Evolutionary conservation across 441 rosid genomes (phyloP), one percentile per base, ranked within the genome.

Genomic region (Pelargonium australe): DNA sequence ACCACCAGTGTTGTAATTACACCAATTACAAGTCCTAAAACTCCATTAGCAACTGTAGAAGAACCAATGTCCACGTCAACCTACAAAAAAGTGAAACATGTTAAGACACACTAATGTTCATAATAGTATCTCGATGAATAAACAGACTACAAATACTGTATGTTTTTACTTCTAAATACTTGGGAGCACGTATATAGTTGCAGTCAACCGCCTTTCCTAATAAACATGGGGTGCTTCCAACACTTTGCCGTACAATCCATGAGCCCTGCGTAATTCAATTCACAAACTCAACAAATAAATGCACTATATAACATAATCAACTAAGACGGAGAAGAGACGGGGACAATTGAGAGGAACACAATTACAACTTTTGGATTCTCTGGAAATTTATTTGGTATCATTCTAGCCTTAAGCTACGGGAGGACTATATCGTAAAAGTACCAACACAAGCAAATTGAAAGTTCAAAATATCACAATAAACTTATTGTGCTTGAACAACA

Each of bases 191-290:
- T 23, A 95, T 87, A 75, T 95, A 95, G 82, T 81, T 95, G 87
- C 97, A 88, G 80, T 95, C 99, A 68, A 90, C 97, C 28, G 97
- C 96, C 79, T 91, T 95, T 70, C 99, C 98, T 68, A 95, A 78
- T 72, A 92, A 85, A 81, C 99, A 92, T 14, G 99, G 99, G 49
- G 98, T 92, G 88, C 98, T 90, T 75, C 98, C 99, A 72, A 95
- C 98, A 77, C 99, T 95, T 77, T 95, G 98, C 58, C 96, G 91
- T 69, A 95, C 99, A 70, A 95, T 90, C 98, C 98, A 95, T 68
- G 99, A 92, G 2, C 98, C 98, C 99, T 95, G 81, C 47, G 68
- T 65, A 64, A 74, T 77, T 53, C 20, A 53, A 14, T 14, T n/a
- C 20, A 53, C 63, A 75, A 61, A 72, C 53, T 34, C 19, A 40